These are phyloP conservation scores for Ilex asprella DNA, from an alignment of 257 asterid genomes.

Conservation along the genomic window DNA sequence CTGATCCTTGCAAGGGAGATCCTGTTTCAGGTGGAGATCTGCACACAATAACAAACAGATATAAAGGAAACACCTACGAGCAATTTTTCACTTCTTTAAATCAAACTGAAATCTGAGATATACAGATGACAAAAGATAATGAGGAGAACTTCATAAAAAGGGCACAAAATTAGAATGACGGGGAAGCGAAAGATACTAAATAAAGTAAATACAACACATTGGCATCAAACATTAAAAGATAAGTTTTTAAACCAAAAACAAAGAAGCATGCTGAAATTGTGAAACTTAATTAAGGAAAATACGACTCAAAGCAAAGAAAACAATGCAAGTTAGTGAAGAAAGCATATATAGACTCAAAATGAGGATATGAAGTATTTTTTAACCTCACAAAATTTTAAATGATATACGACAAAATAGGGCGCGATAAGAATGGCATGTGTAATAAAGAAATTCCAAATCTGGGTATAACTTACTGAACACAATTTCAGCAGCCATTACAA, in stretches of 20 bases:
- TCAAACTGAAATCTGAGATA: neutral
- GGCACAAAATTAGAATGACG: neutral
- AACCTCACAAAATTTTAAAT: too few species aligned
- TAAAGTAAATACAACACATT: too few species aligned
- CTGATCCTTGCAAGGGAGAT: slow-evolving; percentile 28
- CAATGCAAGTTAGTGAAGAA: too few species aligned
- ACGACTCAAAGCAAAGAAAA: too few species aligned
- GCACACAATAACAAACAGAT: slow-evolving; percentile 7
- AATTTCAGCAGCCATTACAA: neutral
- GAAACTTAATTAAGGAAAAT: too few species aligned
- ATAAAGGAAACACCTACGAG: slow-evolving; percentile 11
- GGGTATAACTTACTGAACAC: neutral
- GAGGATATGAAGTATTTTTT: too few species aligned
- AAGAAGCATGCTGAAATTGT: too few species aligned
- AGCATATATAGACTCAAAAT: too few species aligned
- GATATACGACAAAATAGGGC: too few species aligned
- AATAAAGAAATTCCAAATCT: neutral
- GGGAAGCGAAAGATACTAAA: neutral
- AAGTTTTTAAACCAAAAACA: too few species aligned
- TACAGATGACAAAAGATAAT: neutral
- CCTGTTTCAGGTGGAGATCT: slow-evolving; percentile 29
- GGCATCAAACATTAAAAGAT: too few species aligned
- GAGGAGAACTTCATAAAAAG: neutral
- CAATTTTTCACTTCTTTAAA: slow-evolving; percentile 6
- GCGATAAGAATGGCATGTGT: neutral